Base-by-base conservation (phyloP, 1,284 basidiomycete genomes). In the Trichosporon coremiiforme region DNA sequence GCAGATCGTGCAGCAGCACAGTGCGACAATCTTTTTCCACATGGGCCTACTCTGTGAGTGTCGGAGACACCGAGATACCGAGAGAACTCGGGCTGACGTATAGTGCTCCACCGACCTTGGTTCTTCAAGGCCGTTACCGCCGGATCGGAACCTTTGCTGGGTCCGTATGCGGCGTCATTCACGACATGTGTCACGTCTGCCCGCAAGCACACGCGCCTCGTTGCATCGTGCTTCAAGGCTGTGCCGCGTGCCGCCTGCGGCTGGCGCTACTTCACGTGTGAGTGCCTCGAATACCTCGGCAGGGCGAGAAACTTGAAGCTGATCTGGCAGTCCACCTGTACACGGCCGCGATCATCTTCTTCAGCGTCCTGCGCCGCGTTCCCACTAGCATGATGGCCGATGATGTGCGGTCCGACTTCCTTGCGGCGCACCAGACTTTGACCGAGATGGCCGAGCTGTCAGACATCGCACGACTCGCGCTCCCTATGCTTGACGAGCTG, bases 221-320 rank as follows among this genome's bases (percentile, higher is more conserved):
- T 75, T 29, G 64, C 68, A 0, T 74, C 72, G 29, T 76, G 22
- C 57, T 76, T 1, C 62, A 64, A 20, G 50, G 65, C 33, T 60
- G 66, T 12, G 68, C 74, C 6, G 60, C 64, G 57, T 10, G 75
- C 73, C 1, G 75, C 71, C 4, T 67, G 71, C 25, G 70, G 68
- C 4, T 76, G 75, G 75, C 75, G 75, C 72, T 75, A 74, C 68
- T 76, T 71, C 66, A 67, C 72, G 47, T 73, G 72, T 73, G 50
- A 73, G 72, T 55, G 5, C 9, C 33, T 35, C 29, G 29, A 57
- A 9, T 35, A 3, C 29, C 29, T 31, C 17, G 31, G 57, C 57
- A 31, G 57, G 57, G 31, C 6, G 0, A 15, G 20, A 22, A 53
- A 53, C n/a, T 22, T 20, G n/a, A 33, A 10, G 38, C 65, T 20